Evolutionary conservation across 1,284 basidiomycete genomes (phyloP).

Genomic region (Inonotus obliquus): DNA sequence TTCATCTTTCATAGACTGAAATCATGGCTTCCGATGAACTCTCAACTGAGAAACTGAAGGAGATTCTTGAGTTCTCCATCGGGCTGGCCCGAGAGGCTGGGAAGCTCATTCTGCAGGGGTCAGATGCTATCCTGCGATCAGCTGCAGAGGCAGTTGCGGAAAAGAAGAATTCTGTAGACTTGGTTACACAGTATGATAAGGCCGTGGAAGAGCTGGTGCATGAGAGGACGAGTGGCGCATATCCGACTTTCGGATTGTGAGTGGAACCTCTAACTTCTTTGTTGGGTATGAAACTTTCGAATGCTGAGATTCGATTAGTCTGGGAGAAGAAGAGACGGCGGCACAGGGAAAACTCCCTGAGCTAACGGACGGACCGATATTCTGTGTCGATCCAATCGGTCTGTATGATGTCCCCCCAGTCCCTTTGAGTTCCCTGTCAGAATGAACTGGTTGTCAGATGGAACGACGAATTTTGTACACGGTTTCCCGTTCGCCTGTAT

Average conservation of each 20-base stretch:
- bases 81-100: slow-evolving; percentile 69
- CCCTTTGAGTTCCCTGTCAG: neutral
- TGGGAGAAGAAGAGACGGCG: slow-evolving; percentile 87
- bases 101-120: slow-evolving; percentile 69
- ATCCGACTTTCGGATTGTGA: slow-evolving; percentile 82
- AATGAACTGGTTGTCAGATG: slow-evolving; percentile 45
- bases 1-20: neutral
- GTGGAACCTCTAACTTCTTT: slow-evolving; percentile 33
- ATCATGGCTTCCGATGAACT: slow-evolving; percentile 30
- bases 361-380: slow-evolving; percentile 85
- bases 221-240: slow-evolving; percentile 58
- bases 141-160: slow-evolving; percentile 58
- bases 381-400: slow-evolving; percentile 88
- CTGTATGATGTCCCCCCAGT: slow-evolving; percentile 18
- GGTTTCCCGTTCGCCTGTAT: slow-evolving; percentile 89
- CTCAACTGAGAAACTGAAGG: slow-evolving; percentile 47
- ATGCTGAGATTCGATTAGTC: slow-evolving; percentile 44
- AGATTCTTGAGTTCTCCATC: slow-evolving; percentile 71
- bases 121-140: slow-evolving; percentile 58
- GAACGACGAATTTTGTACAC: slow-evolving; percentile 94
- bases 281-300: slow-evolving; percentile 4
- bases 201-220: slow-evolving; percentile 86
- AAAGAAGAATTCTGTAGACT: slow-evolving; percentile 89
- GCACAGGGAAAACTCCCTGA: slow-evolving; percentile 66
- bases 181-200: slow-evolving; percentile 97